Conservation (phyloP, 257 asterid genomes). For the Jacaranda copaia region DNA sequence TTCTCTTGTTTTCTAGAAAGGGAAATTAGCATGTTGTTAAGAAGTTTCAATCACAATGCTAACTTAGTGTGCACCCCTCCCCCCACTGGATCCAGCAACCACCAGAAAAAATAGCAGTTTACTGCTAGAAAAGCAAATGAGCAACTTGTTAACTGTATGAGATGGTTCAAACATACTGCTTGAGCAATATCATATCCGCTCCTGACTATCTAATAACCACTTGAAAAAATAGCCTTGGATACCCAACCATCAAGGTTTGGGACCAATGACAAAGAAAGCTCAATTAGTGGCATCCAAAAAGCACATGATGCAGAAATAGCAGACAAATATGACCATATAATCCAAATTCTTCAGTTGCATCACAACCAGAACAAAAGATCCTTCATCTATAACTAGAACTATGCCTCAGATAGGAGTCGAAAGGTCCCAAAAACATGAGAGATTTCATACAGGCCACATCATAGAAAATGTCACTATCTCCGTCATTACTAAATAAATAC, state of each 20-base stretch:
- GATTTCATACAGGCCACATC: constrained; percentile 4
- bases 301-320: constrained; percentile 49
- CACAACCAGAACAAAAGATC: constrained; percentile 30
- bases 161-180: constrained; percentile 28
- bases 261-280: constrained; percentile 48
- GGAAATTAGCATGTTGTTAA: constrained; percentile 14
- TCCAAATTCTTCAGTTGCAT: constrained; percentile 33
- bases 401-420: constrained; percentile 5
- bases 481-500: constrained; percentile 1
- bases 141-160: constrained; percentile 22
- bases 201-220: constrained; percentile 36
- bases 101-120: too few species aligned
- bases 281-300: constrained; percentile 51
- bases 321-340: constrained; percentile 44
- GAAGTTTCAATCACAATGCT: constrained; percentile 7
- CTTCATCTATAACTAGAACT: constrained; percentile 23
- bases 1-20: background rate
- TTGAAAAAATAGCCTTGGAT: constrained; percentile 20
- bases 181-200: constrained; percentile 30
- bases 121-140: constrained; percentile 14
- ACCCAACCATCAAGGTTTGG: constrained; percentile 31
- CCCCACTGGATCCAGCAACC: too few species aligned
- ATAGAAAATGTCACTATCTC: constrained; percentile 23
- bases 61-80: background rate
- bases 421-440: constrained; percentile 20